Conservation (phyloP, 2,329 filamentous ascomycete species). For the Nemania diffusa region DNA sequence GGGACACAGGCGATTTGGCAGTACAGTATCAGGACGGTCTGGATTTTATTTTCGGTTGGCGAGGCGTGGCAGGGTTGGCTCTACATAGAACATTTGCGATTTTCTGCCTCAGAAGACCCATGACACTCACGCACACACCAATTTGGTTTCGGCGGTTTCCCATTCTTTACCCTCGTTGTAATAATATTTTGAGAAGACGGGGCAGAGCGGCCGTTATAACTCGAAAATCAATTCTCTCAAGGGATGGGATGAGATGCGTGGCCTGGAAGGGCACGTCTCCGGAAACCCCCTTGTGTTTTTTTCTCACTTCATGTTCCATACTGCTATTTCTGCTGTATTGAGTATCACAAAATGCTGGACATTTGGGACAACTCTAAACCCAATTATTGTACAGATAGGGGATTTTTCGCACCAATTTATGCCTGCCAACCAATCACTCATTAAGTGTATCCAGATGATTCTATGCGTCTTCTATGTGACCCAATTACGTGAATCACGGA, state of each 20-base stretch:
- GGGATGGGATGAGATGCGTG: slow-evolving; percentile 8
- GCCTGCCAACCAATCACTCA: slow-evolving; percentile 40
- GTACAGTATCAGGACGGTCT: slow-evolving; percentile 38
- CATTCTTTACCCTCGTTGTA: slow-evolving; percentile 65
- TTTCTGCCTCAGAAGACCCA: slow-evolving; percentile 43
- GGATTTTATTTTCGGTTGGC: slow-evolving; percentile 40
- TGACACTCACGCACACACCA: slow-evolving; percentile 41
- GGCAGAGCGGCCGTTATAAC: slow-evolving; percentile 52
- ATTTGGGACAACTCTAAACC: slow-evolving; percentile 43
- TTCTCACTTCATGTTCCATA: slow-evolving; percentile 51
- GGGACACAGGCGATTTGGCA: slow-evolving; percentile 39
- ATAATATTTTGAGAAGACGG: slow-evolving; percentile 57
- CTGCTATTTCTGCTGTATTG: slow-evolving; percentile 41
- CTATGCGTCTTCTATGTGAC: background rate
- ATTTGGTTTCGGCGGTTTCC: slow-evolving; percentile 48
- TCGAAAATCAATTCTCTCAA: slow-evolving; percentile 42
- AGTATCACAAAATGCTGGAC: slow-evolving; percentile 47
- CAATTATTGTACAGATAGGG: slow-evolving; percentile 47
- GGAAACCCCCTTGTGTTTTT: slow-evolving; percentile 51
- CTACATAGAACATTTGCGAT: slow-evolving; percentile 44
- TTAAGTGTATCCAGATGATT: background rate
- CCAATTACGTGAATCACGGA: background rate
- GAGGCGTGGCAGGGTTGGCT: slow-evolving; percentile 44
- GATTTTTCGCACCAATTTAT: slow-evolving; percentile 40
- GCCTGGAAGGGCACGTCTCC: slow-evolving; percentile 25